Evolutionary conservation across 2,329 filamentous ascomycete species (phyloP).

Genomic region (Pseudopyricularia javanii): DNA sequence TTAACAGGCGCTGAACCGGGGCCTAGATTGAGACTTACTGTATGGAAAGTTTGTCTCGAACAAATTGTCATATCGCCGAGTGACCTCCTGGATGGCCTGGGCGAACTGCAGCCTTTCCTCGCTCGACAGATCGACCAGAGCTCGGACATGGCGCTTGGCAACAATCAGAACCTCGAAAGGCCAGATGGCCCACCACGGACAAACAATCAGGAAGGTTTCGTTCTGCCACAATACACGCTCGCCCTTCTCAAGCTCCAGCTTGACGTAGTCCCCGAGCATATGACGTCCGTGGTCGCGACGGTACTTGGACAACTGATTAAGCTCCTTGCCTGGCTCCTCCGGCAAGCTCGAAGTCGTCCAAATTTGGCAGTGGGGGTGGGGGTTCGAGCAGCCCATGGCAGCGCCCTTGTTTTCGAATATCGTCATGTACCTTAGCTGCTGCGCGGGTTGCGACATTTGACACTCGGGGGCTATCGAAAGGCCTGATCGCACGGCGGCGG

Average conservation of each 20-base stretch:
- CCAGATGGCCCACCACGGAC: constrained; percentile 97
- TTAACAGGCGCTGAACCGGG: not conserved
- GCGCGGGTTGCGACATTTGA: constrained; percentile 39
- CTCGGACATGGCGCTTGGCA: constrained; percentile 70
- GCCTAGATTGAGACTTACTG: constrained; percentile 37
- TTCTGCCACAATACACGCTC: constrained; percentile 89
- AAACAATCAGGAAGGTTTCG: constrained; percentile 69
- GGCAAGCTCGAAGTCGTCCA: constrained; percentile 90
- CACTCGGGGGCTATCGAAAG: constrained; percentile 22
- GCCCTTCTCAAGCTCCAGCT: constrained; percentile 66
- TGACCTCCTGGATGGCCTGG: constrained; percentile 76
- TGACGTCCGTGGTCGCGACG: constrained; percentile 57
- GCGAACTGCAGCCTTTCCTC: constrained; percentile 64
- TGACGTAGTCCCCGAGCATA: constrained; percentile 76
- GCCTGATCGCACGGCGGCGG: constrained; percentile 19
- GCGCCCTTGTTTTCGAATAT: constrained; percentile 99
- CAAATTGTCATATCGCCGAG: constrained; percentile 86
- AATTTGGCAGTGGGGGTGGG: constrained; percentile 91
- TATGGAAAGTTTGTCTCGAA: constrained; percentile 97
- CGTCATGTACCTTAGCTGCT: constrained; percentile 93
- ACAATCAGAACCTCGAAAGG: constrained; percentile 92
- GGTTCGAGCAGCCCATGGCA: constrained; percentile 97
- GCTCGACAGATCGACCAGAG: constrained; percentile 67
- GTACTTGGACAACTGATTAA: constrained; percentile 70
- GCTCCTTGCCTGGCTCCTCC: constrained; percentile 74